Evolutionary conservation across 2,329 filamentous ascomycete genomes (phyloP).

Genomic region (Ophiostoma sp.): DNA sequence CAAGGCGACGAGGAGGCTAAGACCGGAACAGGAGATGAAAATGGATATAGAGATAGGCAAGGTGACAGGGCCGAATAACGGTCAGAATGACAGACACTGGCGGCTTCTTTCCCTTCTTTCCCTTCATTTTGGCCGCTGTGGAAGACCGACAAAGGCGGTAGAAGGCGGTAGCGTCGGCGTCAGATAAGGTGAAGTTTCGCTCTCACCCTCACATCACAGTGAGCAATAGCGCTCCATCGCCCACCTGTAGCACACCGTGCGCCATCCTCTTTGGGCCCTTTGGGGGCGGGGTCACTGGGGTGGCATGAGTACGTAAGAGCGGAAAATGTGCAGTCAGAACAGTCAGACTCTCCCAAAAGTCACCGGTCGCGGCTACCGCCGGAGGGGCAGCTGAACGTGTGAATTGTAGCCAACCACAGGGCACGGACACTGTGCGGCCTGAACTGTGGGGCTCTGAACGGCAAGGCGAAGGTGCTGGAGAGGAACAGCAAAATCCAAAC

Average conservation of each 20-base stretch:
- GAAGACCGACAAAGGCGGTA: neutral
- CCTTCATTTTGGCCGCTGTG: neutral
- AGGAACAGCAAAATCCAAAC: neutral
- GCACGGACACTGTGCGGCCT: conserved; percentile 3
- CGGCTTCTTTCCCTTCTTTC: neutral
- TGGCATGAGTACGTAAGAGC: neutral
- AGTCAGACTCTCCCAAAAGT: neutral
- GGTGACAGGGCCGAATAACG: neutral
- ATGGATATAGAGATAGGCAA: neutral
- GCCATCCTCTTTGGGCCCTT: neutral
- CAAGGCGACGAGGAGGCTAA: neutral
- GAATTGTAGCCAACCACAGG: neutral
- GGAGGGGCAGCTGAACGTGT: neutral
- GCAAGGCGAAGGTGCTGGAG: neutral
- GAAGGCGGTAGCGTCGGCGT: neutral
- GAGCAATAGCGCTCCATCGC: neutral
- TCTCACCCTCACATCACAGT: neutral
- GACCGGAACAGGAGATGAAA: neutral
- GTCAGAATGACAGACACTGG: neutral
- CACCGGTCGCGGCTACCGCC: conserved; percentile 6
- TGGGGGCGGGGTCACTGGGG: neutral
- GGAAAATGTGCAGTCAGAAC: conserved; percentile 2
- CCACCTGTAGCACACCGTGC: conserved; percentile 5
- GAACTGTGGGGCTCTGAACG: neutral
- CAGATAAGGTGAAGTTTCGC: conserved; percentile 1